phyloP scores from a whole-genome alignment of 768 basidiomycete species.

The Paxillus rubicundulus region DNA sequence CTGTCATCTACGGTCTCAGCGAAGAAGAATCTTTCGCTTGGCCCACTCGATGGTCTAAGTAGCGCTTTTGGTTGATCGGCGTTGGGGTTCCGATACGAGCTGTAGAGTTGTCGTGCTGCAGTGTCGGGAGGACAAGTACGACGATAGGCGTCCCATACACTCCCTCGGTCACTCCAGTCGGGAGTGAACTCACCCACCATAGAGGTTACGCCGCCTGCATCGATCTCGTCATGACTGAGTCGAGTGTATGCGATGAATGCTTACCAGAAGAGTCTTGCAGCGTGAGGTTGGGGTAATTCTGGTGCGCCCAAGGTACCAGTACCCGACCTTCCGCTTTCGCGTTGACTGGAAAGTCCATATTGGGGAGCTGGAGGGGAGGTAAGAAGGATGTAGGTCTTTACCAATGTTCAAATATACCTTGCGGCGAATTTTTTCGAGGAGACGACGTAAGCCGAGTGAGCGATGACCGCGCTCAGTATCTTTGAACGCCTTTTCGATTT shows the following conservation, averaged over 20 bases:
- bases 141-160: slow-evolving; percentile 92
- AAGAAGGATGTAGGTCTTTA: background rate
- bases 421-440: slow-evolving; percentile 69
- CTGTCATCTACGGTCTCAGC: slow-evolving; percentile 54
- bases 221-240: background rate
- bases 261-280: slow-evolving; percentile 33
- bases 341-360: slow-evolving; percentile 95
- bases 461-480: slow-evolving; percentile 74
- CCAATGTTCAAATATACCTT: slow-evolving; percentile 43
- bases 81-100: slow-evolving; percentile 60
- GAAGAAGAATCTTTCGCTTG: slow-evolving; percentile 66
- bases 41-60: slow-evolving; percentile 21
- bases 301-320: slow-evolving; percentile 89
- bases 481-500: slow-evolving; percentile 51
- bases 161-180: slow-evolving; percentile 84
- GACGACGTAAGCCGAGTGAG: slow-evolving; percentile 70
- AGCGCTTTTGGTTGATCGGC: slow-evolving; percentile 26
- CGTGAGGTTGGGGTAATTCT: slow-evolving; percentile 70
- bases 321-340: slow-evolving; percentile 92
- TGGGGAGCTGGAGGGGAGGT: slow-evolving; percentile 59
- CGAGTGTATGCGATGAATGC: background rate
- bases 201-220: slow-evolving; percentile 47
- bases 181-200: slow-evolving; percentile 69
- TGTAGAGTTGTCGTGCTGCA: slow-evolving; percentile 79
- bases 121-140: slow-evolving; percentile 83